Evolutionary conservation across 1,284 basidiomycete genomes (phyloP).

Genomic region (Acaromyces ingoldii): DNA sequence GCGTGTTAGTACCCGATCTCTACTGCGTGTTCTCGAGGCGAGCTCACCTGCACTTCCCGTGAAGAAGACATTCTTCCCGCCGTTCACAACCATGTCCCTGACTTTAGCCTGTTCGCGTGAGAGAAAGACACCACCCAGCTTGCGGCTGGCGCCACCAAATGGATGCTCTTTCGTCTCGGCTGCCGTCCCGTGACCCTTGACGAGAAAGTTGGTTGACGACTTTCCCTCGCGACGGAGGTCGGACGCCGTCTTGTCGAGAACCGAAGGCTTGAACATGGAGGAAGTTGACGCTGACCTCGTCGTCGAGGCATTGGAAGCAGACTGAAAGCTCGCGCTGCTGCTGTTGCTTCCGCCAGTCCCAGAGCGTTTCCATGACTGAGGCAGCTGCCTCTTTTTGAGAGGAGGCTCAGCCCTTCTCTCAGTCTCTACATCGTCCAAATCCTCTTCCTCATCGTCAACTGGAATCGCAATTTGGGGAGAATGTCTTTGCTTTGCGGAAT

Average conservation of each 20-base stretch:
- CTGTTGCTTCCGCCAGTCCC: no score
- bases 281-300: neutral
- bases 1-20: neutral
- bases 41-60: slow-evolving; percentile 70
- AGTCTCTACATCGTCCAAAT: no score
- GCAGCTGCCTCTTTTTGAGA: no score
- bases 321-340: no score
- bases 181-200: no score
- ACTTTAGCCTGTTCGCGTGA: slow-evolving; percentile 44
- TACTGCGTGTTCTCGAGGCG: no score
- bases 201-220: neutral
- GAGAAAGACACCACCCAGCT: slow-evolving; percentile 19
- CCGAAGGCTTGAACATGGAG: neutral
- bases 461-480: no score
- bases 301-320: neutral
- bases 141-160: neutral
- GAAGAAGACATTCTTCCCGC: slow-evolving; percentile 75
- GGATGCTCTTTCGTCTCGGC: neutral
- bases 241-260: neutral
- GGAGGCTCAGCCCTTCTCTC: no score
- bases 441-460: no score
- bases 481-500: no score
- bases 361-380: no score
- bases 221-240: neutral
- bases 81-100: slow-evolving; percentile 39